These are phyloP conservation scores for Corchorus capsularis DNA, from an alignment of 345 rosid genomes.

Conservation along the genomic window DNA sequence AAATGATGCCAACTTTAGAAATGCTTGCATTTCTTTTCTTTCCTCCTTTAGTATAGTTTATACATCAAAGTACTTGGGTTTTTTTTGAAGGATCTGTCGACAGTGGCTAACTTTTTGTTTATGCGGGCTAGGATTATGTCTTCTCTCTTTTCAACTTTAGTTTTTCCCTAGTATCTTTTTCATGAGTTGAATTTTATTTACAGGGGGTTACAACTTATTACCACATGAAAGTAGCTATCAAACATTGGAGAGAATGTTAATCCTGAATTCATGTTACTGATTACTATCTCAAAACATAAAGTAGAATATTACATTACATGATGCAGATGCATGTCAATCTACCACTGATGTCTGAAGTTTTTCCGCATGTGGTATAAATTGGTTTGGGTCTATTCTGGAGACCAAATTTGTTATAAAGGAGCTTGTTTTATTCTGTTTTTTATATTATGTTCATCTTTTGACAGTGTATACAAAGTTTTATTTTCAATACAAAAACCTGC, in stretches of 20 bases:
- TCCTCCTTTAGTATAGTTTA: not conserved
- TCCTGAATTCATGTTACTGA: not conserved
- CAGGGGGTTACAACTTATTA: not conserved
- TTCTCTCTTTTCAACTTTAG: slow-evolving; percentile 13
- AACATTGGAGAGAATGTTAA: not conserved
- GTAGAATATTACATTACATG: not conserved
- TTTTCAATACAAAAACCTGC: slow-evolving; percentile 1
- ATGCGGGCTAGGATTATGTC: slow-evolving; percentile 29
- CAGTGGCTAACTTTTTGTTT: slow-evolving; percentile 37
- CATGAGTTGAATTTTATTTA: not conserved
- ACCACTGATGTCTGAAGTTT: not conserved
- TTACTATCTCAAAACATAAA: not conserved
- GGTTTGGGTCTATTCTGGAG: slow-evolving; percentile 4
- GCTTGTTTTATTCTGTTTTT: not conserved
- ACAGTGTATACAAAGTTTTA: not conserved
- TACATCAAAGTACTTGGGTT: slow-evolving; percentile 19
- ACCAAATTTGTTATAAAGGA: not conserved
- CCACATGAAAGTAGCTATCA: not conserved
- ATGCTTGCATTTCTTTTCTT: slow-evolving; percentile 26
- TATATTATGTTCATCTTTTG: not conserved
- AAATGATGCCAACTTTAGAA: slow-evolving; percentile 39
- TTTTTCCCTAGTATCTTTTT: slow-evolving; percentile 17
- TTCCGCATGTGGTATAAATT: not conserved
- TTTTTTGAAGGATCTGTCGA: slow-evolving; percentile 36
- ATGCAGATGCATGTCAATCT: not conserved